Base-by-base conservation (phyloP, 163 green algal species). In the Chlamydomonas reinhardtii region DNA sequence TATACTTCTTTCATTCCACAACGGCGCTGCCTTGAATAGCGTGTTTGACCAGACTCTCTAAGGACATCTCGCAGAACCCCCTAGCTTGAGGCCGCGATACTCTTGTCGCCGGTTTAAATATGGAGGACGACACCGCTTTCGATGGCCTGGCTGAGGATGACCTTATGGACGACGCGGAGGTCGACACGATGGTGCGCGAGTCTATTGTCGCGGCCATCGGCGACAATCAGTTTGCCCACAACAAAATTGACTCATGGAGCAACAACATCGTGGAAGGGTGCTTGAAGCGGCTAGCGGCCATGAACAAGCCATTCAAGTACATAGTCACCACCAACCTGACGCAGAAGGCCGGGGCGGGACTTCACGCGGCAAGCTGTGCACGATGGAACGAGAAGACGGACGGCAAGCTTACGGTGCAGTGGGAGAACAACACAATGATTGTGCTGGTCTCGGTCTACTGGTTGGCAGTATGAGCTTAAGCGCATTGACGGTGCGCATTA, bases 251-350 rank as follows among this genome's bases (percentile, higher is more conserved):
- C 39, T 62, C 86, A 31, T 98, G 94, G 95, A 95, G 83, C 62
- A 91, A 88, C 39, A 96, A 97, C 73, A 94, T 98, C 24, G 91
- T 96, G 17, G 95, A 98, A 81, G 94, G 92, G 20, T 96, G 93
- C 73, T 82, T 98, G 1, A 98, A 98, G 84, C 89, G 92, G 2
- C 90, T 98, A 15, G 92, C 94, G 34, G 94, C 91, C 0, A 88
- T 98, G 61, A 91, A 93, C 78, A 97, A 97, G 91, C 96, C 96
- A 2, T 98, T 98, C 93, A 98, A 98, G 85, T 98, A 96, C 66
- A 92, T 97, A 16, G 89, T 96, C 2, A 96, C 95, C 14, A 96
- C 91, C 91, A 95, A 95, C 83, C 80, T 97, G 12, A 94, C 85
- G 20, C 95, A 98, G 71, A 97, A 97, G 68, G 91, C 93, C 9